A percentile compares a stretch with the other conserved stretches of the same genome.
These are phyloP conservation scores for Argentina anserina DNA, from an alignment of 306 rosid genomes.

Conservation along the genomic window DNA sequence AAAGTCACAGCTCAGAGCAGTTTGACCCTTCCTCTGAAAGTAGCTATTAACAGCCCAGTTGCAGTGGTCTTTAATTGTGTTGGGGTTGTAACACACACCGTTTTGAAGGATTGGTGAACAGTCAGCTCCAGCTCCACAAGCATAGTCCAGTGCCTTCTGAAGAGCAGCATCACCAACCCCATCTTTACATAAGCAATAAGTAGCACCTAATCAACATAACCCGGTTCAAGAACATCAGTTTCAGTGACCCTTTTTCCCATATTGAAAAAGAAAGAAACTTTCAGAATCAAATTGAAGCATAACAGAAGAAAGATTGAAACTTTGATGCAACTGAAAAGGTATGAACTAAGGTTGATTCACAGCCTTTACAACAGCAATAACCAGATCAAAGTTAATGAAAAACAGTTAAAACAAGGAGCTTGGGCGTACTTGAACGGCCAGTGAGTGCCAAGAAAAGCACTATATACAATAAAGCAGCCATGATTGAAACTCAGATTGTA, in stretches of 20 bases:
- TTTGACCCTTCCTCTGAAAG: slow-evolving; percentile 67
- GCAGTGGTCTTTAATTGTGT: slow-evolving; percentile 86
- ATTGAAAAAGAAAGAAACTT: not conserved
- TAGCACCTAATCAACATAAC: slow-evolving; percentile 44
- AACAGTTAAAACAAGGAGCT: slow-evolving; percentile 22
- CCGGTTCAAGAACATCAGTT: not conserved
- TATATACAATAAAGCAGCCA: slow-evolving; percentile 53
- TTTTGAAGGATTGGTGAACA: slow-evolving; percentile 53
- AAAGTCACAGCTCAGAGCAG: slow-evolving; percentile 77
- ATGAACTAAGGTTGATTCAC: not conserved
- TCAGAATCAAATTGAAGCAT: not conserved
- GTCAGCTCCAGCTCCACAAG: slow-evolving; percentile 98
- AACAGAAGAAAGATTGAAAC: not conserved
- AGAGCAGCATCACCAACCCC: slow-evolving; percentile 62
- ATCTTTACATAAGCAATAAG: slow-evolving; percentile 79
- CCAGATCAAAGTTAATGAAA: slow-evolving; percentile 7
- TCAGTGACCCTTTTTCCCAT: slow-evolving; percentile 6
- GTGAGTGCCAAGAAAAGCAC: slow-evolving; percentile 52
- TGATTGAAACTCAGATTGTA: slow-evolving; percentile 32
- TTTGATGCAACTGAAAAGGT: not conserved
- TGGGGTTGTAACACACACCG: slow-evolving; percentile 79
- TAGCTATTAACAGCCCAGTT: slow-evolving; percentile 88
- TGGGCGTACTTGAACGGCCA: slow-evolving; percentile 78
- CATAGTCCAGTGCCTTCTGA: slow-evolving; percentile 81
- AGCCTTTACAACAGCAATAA: slow-evolving; percentile 9